phyloP scores from a whole-genome alignment of 805 yeast genomes.

The Martiniozyma abietophila region DNA sequence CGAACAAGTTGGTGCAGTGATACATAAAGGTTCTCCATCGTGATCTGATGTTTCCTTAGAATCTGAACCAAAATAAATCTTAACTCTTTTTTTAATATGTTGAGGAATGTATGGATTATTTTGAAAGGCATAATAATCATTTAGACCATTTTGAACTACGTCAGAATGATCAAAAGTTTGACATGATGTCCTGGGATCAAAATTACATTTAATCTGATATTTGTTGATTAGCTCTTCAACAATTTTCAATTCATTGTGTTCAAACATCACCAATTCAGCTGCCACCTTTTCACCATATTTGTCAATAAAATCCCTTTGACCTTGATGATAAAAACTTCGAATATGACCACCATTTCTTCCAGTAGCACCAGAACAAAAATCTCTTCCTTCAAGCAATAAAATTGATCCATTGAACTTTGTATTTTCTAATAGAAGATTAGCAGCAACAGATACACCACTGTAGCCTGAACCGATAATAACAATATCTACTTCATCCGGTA shows the following conservation, averaged over 20 bases:
- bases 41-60: constrained; percentile 23
- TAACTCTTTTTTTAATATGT: constrained; percentile 21
- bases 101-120: constrained; percentile 24
- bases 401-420: constrained; percentile 5
- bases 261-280: constrained; percentile 30
- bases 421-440: constrained; percentile 17
- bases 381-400: constrained; percentile 31
- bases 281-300: constrained; percentile 22
- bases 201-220: constrained; percentile 30
- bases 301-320: constrained; percentile 12
- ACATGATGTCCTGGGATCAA: constrained; percentile 26
- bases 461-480: constrained; percentile 39
- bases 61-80: constrained; percentile 25
- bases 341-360: constrained; percentile 43
- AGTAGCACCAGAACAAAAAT: constrained; percentile 33
- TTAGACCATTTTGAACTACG: constrained; percentile 9
- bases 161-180: constrained; percentile 25
- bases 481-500: constrained; percentile 32
- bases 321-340: constrained; percentile 26
- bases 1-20: constrained; percentile 33
- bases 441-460: constrained; percentile 34
- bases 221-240: constrained; percentile 27
- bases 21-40: constrained; percentile 22
- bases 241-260: constrained; percentile 24
- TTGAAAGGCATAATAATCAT: constrained; percentile 18